Conservation (phyloP, 208 protist species). For the Crithidia sp. region DNA sequence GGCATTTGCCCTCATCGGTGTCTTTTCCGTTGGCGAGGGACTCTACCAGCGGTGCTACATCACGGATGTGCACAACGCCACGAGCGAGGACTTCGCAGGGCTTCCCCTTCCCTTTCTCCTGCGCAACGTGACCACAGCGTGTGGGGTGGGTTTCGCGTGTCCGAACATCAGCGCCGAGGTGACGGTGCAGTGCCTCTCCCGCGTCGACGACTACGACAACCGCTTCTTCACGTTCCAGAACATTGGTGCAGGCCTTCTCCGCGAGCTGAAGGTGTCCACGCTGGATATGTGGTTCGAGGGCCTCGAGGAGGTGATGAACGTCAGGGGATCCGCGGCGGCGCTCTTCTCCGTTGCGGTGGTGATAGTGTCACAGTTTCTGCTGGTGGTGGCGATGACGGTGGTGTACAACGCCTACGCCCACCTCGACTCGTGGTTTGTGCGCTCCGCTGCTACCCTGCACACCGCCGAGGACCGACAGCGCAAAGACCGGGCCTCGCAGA, state of each 20-base stretch:
- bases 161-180: conserved; percentile 9
- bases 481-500: conserved; percentile 24
- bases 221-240: conserved; percentile 40
- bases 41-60: conserved; percentile 48
- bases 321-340: conserved; percentile 35
- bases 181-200: conserved; percentile 25
- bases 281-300: conserved; percentile 60
- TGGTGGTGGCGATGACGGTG: conserved; percentile 3
- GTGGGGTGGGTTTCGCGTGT: conserved; percentile 19
- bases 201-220: conserved; percentile 1
- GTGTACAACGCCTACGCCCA: conserved; percentile 27
- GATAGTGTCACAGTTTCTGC: conserved; percentile 25
- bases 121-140: conserved; percentile 21
- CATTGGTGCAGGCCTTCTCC: conserved; percentile 44
- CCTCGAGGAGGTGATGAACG: conserved; percentile 50
- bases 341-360: conserved; percentile 41
- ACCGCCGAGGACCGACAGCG: conserved; percentile 12
- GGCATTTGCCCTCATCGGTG: conserved; percentile 42
- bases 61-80: conserved; percentile 1
- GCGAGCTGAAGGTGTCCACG: conserved; percentile 37
- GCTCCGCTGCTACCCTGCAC: not conserved
- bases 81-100: not conserved
- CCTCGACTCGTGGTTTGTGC: conserved; percentile 15
- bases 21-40: conserved; percentile 29
- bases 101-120: conserved; percentile 24